Evolutionary conservation across 345 rosid species (phyloP), one percentile per base, ranked within the genome.

Genomic region (Litchi chinensis): DNA sequence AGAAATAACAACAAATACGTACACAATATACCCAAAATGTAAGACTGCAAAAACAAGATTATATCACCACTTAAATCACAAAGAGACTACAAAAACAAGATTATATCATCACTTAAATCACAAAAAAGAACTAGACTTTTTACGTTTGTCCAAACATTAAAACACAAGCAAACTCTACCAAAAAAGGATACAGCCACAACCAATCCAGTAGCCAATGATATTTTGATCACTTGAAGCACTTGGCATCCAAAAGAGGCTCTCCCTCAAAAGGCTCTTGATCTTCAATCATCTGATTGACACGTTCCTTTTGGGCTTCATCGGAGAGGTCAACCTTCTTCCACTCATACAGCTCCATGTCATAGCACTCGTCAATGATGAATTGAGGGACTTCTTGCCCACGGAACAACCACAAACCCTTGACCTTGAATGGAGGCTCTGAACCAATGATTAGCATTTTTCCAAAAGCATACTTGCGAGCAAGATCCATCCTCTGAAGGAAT

Each of bases 401-500:
- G 95, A 95, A 95, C 15, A 95, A 90, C 99, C 99, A 95, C 69
- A 95, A 73, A 15, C 99, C 99, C 89, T 91, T 90, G 43, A 94
- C 97, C 90, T 94, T 91, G 91, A 79, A 95, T 5, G 99, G 99
- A 73, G 98, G 85, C 74, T 83, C 88, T 2, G 89, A 68, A 2
- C 99, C 99, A 2, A 91, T 90, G 50, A 95, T 86, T n/a, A 95
- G 84, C 98, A 95, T 94, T 91, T 95, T 95, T 21, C 99, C 99
- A 39, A 95, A 95, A 0, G 98, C 89, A 72, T 92, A 95, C 90
- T 95, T 95, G 78, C 99, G 97, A 19, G 95, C 95, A 74, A 95
- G 79, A 78, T 95, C 99, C 98, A 95, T 94, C 26, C 99, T 85
- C 82, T 96, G 99, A 24, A 96, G 93, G 86, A 96, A 96, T 65